These are phyloP conservation scores for Trichosporon sp. DNA, from an alignment of 1,284 basidiomycete species.

Conservation along the genomic window DNA sequence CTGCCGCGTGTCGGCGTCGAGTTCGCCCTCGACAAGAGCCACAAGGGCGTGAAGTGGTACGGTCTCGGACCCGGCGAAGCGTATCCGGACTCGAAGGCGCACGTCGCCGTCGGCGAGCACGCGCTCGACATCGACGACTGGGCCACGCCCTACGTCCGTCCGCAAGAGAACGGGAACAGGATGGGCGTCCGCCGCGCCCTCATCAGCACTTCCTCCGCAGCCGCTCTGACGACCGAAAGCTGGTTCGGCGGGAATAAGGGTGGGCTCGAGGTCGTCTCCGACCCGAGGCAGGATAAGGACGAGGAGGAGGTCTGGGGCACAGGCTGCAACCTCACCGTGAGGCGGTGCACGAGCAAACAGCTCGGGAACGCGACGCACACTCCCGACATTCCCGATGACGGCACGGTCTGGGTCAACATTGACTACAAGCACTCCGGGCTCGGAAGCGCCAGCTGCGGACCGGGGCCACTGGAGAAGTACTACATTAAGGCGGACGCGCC, in stretches of 20 bases:
- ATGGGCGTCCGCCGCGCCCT: constrained; percentile 27
- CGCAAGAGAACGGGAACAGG: constrained; percentile 35
- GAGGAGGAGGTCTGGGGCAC: constrained; percentile 1
- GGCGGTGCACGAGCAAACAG: constrained; percentile 34
- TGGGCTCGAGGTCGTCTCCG: constrained; percentile 13
- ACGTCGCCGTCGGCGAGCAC: constrained; percentile 23
- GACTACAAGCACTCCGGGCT: constrained; percentile 31
- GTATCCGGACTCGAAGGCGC: constrained; percentile 30
- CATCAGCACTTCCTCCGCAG: neutral
- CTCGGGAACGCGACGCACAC: constrained; percentile 32
- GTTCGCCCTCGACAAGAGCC: constrained; percentile 25
- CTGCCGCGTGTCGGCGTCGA: constrained; percentile 33
- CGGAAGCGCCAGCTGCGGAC: constrained; percentile 34
- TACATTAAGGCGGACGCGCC: constrained; percentile 15
- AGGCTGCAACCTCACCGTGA: constrained; percentile 27
- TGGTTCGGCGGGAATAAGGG: constrained; percentile 21
- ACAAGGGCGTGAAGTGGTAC: constrained; percentile 25
- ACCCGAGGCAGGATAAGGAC: constrained; percentile 3
- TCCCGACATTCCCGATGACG: constrained; percentile 28
- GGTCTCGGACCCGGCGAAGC: constrained; percentile 32
- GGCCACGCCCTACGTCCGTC: constrained; percentile 34
- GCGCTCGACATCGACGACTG: constrained; percentile 29
- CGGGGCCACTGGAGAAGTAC: constrained; percentile 30
- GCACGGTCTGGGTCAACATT: constrained; percentile 34
- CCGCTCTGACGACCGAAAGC: neutral